Conservation (phyloP, 2,329 filamentous ascomycete species). For the Mollisia scopiformis region DNA sequence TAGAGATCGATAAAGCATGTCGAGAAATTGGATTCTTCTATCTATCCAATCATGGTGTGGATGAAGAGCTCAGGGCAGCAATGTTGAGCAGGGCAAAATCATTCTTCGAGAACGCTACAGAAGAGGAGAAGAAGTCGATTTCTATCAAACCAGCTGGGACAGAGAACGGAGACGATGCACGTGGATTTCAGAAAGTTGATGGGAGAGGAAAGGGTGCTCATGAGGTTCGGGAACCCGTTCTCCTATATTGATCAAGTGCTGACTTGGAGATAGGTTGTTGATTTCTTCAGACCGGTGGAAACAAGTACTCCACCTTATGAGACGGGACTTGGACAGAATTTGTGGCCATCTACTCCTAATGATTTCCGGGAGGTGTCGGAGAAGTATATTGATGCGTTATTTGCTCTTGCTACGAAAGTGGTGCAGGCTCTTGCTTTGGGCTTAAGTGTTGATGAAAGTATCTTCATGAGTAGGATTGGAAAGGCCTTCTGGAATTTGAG, state of each 20-base stretch:
- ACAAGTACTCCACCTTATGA: background rate
- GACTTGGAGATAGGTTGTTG: background rate
- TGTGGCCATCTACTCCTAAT: background rate
- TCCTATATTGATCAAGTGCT: background rate
- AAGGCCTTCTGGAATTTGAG: constrained; percentile 25
- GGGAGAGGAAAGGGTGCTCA: background rate
- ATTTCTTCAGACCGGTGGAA: constrained; percentile 1
- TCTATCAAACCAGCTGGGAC: background rate
- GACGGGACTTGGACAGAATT: background rate
- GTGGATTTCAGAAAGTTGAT: background rate
- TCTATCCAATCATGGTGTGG: background rate
- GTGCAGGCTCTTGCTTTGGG: constrained; percentile 19
- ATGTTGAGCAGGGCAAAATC: background rate
- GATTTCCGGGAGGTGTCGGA: constrained; percentile 6
- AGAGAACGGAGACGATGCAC: background rate
- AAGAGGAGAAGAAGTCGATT: background rate
- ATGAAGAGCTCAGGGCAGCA: background rate
- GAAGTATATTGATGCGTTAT: constrained; percentile 13
- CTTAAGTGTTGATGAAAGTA: constrained; percentile 19
- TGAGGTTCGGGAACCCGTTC: background rate
- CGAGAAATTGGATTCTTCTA: constrained; percentile 3
- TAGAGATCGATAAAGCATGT: constrained; percentile 3
- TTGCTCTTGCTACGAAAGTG: constrained; percentile 11
- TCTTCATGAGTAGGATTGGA: constrained; percentile 16
- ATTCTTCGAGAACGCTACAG: constrained; percentile 1